These are phyloP conservation scores for Mycena pura DNA, from an alignment of 768 basidiomycete species.

Conservation along the genomic window DNA sequence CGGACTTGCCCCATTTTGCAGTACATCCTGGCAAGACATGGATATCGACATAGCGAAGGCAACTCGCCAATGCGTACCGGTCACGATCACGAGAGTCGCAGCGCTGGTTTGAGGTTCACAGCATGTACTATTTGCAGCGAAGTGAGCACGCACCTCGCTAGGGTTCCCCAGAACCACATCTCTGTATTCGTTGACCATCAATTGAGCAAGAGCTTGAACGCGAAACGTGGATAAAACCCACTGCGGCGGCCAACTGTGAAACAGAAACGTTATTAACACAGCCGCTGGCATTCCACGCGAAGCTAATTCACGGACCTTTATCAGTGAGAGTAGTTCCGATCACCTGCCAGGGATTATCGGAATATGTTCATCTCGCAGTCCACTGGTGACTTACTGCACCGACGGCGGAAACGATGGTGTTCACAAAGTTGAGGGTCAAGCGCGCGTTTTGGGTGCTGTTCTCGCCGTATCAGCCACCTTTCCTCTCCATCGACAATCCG, in stretches of 20 bases:
- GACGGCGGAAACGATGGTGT: slow-evolving; percentile 31
- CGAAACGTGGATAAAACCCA: background rate
- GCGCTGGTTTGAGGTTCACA: no score
- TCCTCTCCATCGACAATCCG: background rate
- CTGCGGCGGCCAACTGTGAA: slow-evolving; percentile 30
- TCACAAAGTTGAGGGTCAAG: slow-evolving; percentile 34
- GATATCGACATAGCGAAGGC: background rate
- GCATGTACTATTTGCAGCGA: no score
- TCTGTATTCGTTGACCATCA: slow-evolving; percentile 4
- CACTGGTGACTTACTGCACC: slow-evolving; percentile 24
- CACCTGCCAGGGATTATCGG: background rate
- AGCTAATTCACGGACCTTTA: slow-evolving; percentile 8
- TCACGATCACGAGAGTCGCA: slow-evolving; percentile 29
- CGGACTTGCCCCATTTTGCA: slow-evolving; percentile 27
- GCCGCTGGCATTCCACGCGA: background rate
- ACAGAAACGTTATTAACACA: background rate
- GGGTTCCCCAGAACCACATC: slow-evolving; percentile 37
- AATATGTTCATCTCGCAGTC: background rate
- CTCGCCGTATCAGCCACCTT: background rate
- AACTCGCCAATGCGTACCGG: slow-evolving; percentile 14
- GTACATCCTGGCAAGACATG: slow-evolving; percentile 27
- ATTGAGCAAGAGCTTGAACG: background rate
- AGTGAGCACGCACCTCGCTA: no score
- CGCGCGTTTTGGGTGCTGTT: slow-evolving; percentile 30
- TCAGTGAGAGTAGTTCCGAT: slow-evolving; percentile 16